These are phyloP conservation scores for Taphrina populina DNA, from an alignment of 1,139 yeast species.

Conservation along the genomic window DNA sequence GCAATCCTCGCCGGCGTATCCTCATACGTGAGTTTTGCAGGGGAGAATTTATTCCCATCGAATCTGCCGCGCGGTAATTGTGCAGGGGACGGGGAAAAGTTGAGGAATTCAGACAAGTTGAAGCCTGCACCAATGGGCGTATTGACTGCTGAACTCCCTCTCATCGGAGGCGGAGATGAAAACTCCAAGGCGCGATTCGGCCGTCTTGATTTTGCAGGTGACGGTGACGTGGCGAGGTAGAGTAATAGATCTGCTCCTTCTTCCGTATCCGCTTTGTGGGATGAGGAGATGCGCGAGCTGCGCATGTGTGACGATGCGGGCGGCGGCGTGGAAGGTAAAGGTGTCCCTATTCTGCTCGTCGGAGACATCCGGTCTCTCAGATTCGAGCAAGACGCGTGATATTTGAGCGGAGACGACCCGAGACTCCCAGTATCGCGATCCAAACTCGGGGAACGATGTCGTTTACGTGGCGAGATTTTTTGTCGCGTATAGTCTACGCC, in stretches of 20 bases:
- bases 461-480: conserved; percentile 16
- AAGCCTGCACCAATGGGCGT: conserved; percentile 56
- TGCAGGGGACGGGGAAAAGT: conserved; percentile 71
- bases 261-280: conserved; percentile 44
- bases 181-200: conserved; percentile 27
- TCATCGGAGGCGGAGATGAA: conserved; percentile 28
- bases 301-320: conserved; percentile 14
- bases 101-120: conserved; percentile 78
- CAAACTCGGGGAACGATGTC: conserved; percentile 22
- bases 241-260: conserved; percentile 82
- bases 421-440: neutral
- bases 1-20: conserved; percentile 3
- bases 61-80: conserved; percentile 24
- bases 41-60: conserved; percentile 15
- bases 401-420: conserved; percentile 22
- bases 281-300: neutral
- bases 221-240: conserved; percentile 83
- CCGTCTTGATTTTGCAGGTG: conserved; percentile 53
- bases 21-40: conserved; percentile 16
- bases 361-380: conserved; percentile 1
- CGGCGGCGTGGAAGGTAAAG: conserved; percentile 32
- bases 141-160: conserved; percentile 40
- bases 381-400: conserved; percentile 11
- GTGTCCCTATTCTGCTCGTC: conserved; percentile 11
- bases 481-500: conserved; percentile 11